Conservation (phyloP, 225 moss, liverwort and hornwort genomes). For the Asterella californica region DNA sequence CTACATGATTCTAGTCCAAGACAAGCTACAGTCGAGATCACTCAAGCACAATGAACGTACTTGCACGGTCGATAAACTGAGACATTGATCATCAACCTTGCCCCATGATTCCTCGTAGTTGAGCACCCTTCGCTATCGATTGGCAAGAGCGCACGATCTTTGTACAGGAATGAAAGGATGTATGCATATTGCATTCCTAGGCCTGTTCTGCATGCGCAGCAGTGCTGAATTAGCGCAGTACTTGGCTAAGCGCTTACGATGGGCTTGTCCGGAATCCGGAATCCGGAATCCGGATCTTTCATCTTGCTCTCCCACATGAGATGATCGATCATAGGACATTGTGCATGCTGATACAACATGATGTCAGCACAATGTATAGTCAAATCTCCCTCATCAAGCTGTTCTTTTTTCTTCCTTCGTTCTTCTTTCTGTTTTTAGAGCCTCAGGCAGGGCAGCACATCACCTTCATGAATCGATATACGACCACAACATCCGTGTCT, state of each 20-base stretch:
- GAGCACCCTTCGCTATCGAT: background rate
- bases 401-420: background rate
- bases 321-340: background rate
- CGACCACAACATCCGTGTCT: background rate
- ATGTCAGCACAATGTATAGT: too few relatives aligned
- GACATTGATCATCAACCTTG: background rate
- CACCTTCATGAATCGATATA: background rate
- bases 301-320: background rate
- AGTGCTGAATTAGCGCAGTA: background rate
- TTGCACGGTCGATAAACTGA: background rate
- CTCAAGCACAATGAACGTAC: background rate
- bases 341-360: too few relatives aligned
- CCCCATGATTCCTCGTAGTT: background rate
- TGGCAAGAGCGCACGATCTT: slow-evolving; percentile 3
- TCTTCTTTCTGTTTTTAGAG: background rate
- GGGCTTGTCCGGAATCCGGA: background rate
- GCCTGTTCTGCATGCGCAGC: background rate
- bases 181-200: background rate
- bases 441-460: background rate
- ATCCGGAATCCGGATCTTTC: background rate
- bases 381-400: background rate
- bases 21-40: background rate
- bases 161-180: background rate
- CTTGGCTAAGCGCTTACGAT: background rate
- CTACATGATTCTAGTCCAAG: background rate